These are phyloP conservation scores for Talaromyces wortmannii DNA, from an alignment of 495 filamentous ascomycete species.

Conservation along the genomic window DNA sequence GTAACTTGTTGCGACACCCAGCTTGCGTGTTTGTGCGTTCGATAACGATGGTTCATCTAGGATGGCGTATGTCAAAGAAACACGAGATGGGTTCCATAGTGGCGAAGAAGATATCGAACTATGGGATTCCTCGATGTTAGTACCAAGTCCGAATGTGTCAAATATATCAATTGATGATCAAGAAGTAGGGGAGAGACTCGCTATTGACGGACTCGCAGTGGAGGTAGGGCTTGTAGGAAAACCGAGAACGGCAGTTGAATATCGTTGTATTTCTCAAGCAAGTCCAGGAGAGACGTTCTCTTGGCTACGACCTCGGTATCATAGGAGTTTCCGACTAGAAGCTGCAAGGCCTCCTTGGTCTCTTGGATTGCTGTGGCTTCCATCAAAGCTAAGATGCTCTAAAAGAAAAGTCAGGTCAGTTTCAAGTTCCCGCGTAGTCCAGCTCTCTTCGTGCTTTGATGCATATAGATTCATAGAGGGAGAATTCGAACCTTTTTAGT, in stretches of 20 bases:
- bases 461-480: too few species aligned
- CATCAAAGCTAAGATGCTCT: slow-evolving; percentile 21
- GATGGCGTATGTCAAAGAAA: too few species aligned
- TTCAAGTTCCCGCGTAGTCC: too few species aligned
- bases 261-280: slow-evolving; percentile 52
- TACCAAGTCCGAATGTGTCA: too few species aligned
- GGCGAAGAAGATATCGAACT: too few species aligned
- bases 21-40: too few species aligned
- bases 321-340: slow-evolving; percentile 5
- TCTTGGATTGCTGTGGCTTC: slow-evolving; percentile 20
- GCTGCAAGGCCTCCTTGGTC: slow-evolving; percentile 22
- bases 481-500: slow-evolving; percentile 27
- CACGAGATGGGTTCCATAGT: too few species aligned
- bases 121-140: too few species aligned
- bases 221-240: slow-evolving; percentile 64
- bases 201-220: slow-evolving; percentile 71
- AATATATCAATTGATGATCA: too few species aligned
- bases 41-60: too few species aligned
- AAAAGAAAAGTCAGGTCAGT: slow-evolving; percentile 20
- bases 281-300: slow-evolving; percentile 55
- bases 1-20: too few species aligned
- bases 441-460: too few species aligned
- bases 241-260: slow-evolving; percentile 50
- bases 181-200: slow-evolving; percentile 56
- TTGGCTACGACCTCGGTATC: slow-evolving; percentile 52